Conservation (phyloP, 306 rosid genomes). For the Aeschynomene evenia region DNA sequence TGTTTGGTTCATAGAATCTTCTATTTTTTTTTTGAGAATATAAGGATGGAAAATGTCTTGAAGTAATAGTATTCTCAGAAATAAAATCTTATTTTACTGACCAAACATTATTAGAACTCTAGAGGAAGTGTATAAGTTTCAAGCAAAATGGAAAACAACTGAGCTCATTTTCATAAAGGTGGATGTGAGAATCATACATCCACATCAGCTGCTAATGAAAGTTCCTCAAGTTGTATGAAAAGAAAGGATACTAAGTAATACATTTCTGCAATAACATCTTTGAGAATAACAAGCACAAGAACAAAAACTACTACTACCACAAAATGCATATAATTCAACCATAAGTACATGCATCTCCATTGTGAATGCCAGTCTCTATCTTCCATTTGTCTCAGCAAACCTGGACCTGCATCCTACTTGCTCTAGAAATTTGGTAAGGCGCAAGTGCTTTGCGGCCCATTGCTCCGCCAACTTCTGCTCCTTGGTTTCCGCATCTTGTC, state of each 20-base stretch:
- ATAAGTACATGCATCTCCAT: not conserved
- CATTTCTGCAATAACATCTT: slow-evolving; percentile 22
- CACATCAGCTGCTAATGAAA: slow-evolving; percentile 10
- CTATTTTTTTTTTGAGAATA: too few relatives aligned
- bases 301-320: slow-evolving; percentile 30
- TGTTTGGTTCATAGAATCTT: too few relatives aligned
- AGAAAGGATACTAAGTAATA: slow-evolving; percentile 30
- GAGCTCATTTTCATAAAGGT: slow-evolving; percentile 24
- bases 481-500: slow-evolving; percentile 85
- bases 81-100: too few relatives aligned
- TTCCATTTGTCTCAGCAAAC: slow-evolving; percentile 65
- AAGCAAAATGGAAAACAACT: not conserved
- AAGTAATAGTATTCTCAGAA: too few relatives aligned
- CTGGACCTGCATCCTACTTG: slow-evolving; percentile 71
- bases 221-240: slow-evolving; percentile 28
- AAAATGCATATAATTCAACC: slow-evolving; percentile 23
- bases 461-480: slow-evolving; percentile 95
- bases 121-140: too few relatives aligned
- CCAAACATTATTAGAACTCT: too few relatives aligned
- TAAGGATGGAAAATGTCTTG: too few relatives aligned
- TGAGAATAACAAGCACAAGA: slow-evolving; percentile 27
- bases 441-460: slow-evolving; percentile 81
- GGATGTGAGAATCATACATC: slow-evolving; percentile 18
- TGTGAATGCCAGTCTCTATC: slow-evolving; percentile 33
- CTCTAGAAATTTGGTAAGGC: slow-evolving; percentile 74